phyloP scores from a whole-genome alignment of 2,329 filamentous ascomycete genomes.

The Verticillium zaregamsianum region DNA sequence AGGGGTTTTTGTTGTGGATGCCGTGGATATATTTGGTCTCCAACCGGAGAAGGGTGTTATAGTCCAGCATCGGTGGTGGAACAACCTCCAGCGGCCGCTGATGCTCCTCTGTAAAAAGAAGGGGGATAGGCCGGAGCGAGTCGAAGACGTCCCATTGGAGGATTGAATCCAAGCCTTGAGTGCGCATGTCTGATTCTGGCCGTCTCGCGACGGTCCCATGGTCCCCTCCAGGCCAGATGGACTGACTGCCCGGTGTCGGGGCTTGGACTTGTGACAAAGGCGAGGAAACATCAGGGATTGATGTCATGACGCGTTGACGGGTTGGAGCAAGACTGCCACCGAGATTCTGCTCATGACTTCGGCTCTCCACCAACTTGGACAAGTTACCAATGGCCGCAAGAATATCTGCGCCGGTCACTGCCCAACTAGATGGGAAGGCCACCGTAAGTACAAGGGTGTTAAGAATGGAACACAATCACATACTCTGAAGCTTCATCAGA shows the following conservation, averaged over 20 bases:
- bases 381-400: neutral
- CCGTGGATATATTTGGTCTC: neutral
- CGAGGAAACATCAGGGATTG: neutral
- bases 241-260: neutral
- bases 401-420: neutral
- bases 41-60: neutral
- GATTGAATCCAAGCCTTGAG: neutral
- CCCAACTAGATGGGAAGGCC: neutral
- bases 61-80: neutral
- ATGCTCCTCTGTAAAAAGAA: neutral
- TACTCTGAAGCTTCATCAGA: slow-evolving; percentile 5
- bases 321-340: neutral
- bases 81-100: neutral
- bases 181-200: neutral
- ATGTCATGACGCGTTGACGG: neutral
- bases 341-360: neutral
- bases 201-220: neutral
- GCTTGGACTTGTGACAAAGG: neutral
- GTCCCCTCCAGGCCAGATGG: neutral
- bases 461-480: neutral
- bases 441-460: neutral
- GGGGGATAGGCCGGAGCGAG: neutral
- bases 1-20: slow-evolving; percentile 1
- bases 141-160: neutral
- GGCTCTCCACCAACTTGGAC: neutral